These are phyloP conservation scores for Cadophora malorum DNA, from an alignment of 2,329 filamentous ascomycete genomes.

Conservation along the genomic window DNA sequence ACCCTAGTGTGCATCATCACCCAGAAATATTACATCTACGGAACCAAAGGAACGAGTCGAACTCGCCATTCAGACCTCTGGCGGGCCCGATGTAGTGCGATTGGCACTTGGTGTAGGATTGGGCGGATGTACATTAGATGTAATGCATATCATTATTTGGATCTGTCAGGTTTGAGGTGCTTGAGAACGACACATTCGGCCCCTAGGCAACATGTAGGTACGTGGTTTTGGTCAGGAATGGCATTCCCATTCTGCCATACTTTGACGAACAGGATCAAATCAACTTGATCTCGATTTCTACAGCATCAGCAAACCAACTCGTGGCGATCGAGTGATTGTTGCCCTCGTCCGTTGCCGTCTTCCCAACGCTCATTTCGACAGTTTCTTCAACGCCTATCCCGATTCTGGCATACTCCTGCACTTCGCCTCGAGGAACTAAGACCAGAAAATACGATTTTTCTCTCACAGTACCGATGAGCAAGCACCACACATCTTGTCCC, in stretches of 20 bases:
- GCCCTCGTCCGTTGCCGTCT: neutral
- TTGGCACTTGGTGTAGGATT: neutral
- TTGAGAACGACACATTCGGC: no score
- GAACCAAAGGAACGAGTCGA: slow-evolving; percentile 19
- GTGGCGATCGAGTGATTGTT: neutral
- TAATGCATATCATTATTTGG: no score
- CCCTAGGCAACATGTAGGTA: neutral
- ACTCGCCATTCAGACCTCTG: neutral
- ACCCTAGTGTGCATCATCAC: slow-evolving; percentile 90
- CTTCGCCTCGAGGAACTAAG: neutral
- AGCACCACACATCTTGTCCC: neutral
- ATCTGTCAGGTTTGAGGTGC: no score
- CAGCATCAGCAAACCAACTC: neutral
- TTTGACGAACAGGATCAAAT: neutral
- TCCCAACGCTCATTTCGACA: neutral
- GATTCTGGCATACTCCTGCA: neutral
- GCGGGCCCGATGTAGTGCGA: neutral
- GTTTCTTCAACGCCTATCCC: neutral
- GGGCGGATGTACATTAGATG: slow-evolving; percentile 20
- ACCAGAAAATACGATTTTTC: neutral
- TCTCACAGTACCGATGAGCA: neutral
- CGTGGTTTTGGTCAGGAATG: neutral
- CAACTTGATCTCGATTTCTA: neutral
- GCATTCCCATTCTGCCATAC: neutral
- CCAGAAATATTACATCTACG: slow-evolving; percentile 70